Evolutionary conservation across 2,329 filamentous ascomycete species (phyloP), one percentile per base, ranked within the genome.

Genomic region (Trichoderma citrinoviride): DNA sequence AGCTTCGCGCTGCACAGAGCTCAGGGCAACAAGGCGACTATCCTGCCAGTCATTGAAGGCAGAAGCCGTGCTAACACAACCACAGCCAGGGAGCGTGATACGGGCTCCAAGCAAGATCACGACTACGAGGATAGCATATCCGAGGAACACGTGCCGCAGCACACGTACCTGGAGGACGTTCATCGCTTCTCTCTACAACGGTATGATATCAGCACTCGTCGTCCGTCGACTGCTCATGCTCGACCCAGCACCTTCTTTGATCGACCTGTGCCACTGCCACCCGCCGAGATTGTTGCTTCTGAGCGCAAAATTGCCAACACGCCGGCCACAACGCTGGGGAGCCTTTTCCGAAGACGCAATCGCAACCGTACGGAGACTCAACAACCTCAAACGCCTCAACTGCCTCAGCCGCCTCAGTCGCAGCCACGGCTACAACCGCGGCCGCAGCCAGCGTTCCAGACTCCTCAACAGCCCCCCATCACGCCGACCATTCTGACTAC

Each of bases 291-390:
- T 40, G 49, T 46, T 10, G 40, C 52, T 54, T 19, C 47, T 46
- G 60, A 62, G 14, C 19, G 19, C 25, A 62, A 21, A 12, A 49
- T 63, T 17, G 57, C 52, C 27, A 67, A 67, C 43, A 71, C 68
- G n/a, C 69, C 73, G 19, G 68, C 71, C 12, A 70, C 73, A 0
- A 50, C 69, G 1, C 67, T 75, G 14, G 61, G 70, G 4, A 68
- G 62, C 27, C 58, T 75, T 7, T 71, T 75, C 47, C 71, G 72
- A 21, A 74, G 70, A 41, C 69, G 69, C 40, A 66, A 66, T 25
- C 69, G 68, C 21, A 53, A 56, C 23, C 52, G 52, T 47, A 49
- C 27, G 37, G 65, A 33, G 12, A 49, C 53, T 3, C 53, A 64
- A 10, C 41, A 44, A 21, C 33, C 33, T 5, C 33, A 14, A 14